Evolutionary conservation across 805 yeast species (phyloP), one percentile per base, ranked within the genome.

Genomic region (Wickerhamiella brachini): DNA sequence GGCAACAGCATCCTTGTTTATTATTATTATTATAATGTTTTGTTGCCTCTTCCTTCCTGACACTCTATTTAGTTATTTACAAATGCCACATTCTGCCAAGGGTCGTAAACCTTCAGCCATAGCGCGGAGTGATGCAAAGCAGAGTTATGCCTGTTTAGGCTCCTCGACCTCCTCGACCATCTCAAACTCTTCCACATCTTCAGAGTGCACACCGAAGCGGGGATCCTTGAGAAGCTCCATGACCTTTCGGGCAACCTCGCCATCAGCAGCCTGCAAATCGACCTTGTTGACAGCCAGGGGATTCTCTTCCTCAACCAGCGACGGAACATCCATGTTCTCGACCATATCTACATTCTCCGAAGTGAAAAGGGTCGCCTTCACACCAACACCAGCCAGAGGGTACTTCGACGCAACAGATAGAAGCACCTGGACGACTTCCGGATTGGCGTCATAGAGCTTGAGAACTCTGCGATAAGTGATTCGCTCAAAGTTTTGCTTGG

Each of bases 401-500:
- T 90, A 78, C 65, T 87, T 84, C 57, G 81, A 77, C 51, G 90
- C 71, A 57, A 82, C 83, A 23, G 93, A 78, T 51, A 90, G 71
- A 79, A 88, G 81, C 49, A 85, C 68, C 65, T 93, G 95, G 44
- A 93, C 71, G 4, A 84, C 82, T 62, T 86, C 95, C 1, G 89
- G 82, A 53, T 84, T 80, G 17, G 95, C 78, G 66, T 93, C 97
- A 74, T 78, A 88, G 26, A 87, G 84, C 57, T 74, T 75, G 57
- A 93, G 72, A 54, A 77, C 65, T 55, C 95, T 78, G 59, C 82
- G 79, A 65, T 79, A 85, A 1, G 97, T 93, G 47, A 78, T 75
- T 71, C 97, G 81, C 71, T 85, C 85, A 69, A 85, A 93, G 72
- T 90, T 93, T 71, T 90, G 95, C 70, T 93, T 93, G 9, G 93